Conservation (phyloP, 2,329 filamentous ascomycete genomes). For the Aspergillus neotritici region DNA sequence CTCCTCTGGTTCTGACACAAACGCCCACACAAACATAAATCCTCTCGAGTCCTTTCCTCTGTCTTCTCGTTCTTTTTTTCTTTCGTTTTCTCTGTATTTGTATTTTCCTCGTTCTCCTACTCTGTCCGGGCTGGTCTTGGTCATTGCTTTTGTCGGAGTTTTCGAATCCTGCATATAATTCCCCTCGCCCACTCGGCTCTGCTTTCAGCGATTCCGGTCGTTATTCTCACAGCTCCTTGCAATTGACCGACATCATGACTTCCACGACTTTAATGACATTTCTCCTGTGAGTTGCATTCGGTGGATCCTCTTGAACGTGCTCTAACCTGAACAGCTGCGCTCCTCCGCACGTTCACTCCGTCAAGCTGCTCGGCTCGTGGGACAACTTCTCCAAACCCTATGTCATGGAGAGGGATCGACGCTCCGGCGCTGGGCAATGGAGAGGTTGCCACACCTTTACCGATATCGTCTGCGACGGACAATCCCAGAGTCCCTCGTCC, state of each 20-base stretch:
- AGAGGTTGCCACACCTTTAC: conserved; percentile 81
- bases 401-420: conserved; percentile 71
- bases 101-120: background rate
- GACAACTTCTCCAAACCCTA: conserved; percentile 82
- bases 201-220: conserved; percentile 1
- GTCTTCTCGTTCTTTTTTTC: background rate
- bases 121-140: conserved; percentile 18
- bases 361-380: conserved; percentile 86
- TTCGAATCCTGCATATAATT: conserved; percentile 4
- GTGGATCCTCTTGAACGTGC: background rate
- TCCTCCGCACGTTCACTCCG: conserved; percentile 47
- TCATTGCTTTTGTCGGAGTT: conserved; percentile 4
- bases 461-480: conserved; percentile 76
- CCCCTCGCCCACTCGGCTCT: conserved; percentile 2
- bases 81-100: conserved; percentile 3
- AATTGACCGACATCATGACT: conserved; percentile 18
- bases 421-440: conserved; percentile 72
- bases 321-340: conserved; percentile 27
- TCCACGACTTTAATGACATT: conserved; percentile 36
- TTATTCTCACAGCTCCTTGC: conserved; percentile 4
- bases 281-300: conserved; percentile 26
- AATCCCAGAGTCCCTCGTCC: conserved; percentile 47
- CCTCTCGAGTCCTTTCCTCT: background rate
- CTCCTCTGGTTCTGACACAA: too few species aligned
- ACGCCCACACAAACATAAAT: too few species aligned